Base-by-base conservation (phyloP, 495 filamentous ascomycete species). In the Hypomontagnella submonticulosa region DNA sequence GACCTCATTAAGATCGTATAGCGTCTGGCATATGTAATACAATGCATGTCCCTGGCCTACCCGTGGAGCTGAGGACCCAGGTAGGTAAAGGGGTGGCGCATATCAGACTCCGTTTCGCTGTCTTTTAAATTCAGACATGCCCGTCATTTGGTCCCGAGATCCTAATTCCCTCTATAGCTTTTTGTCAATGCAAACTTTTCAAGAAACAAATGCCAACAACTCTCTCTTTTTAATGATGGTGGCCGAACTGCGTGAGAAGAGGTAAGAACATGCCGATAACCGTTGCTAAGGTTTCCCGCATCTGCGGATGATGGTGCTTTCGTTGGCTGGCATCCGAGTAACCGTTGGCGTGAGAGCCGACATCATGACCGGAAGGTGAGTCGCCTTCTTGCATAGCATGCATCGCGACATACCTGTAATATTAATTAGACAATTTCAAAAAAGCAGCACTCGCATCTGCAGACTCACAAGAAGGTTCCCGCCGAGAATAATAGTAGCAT, bases 311-410 rank as follows among this genome's bases (percentile, higher is more conserved):
- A 4, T 74, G 70, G 37, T 81, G 76, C 60, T 83, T 85, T 60
- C 79, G 70, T 66, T 81, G 79, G 4, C 75, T 82, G 61, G 84
- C 82, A 6, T 93, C 89, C 10, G 83, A 73, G 70, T 89, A 93
- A 19, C 91, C 91, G 71, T 92, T 93, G 20, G 74, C 71, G 32
- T 74, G 73, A 6, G 73, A 71, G 57, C 81, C 80, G 43, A 86
- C 84, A 10, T 87, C 84, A 56, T 84, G 66, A 55, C 71, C 37
- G 47, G 80, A 64, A 50, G 78, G 57, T 63, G 76, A 57, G 44
- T 86, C 85, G 42, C 89, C 88, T 69, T 96, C 92, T 72, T 94
- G 92, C 92, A 98, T 97, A 2, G 93, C 92, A 72, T 99, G 95
- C 94, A 97, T 96, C 1, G 95, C 96, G 23, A 99, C 95, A 71